Conservation (phyloP, 371 early-diverging fungal species). For the Actinomucor elegans region DNA sequence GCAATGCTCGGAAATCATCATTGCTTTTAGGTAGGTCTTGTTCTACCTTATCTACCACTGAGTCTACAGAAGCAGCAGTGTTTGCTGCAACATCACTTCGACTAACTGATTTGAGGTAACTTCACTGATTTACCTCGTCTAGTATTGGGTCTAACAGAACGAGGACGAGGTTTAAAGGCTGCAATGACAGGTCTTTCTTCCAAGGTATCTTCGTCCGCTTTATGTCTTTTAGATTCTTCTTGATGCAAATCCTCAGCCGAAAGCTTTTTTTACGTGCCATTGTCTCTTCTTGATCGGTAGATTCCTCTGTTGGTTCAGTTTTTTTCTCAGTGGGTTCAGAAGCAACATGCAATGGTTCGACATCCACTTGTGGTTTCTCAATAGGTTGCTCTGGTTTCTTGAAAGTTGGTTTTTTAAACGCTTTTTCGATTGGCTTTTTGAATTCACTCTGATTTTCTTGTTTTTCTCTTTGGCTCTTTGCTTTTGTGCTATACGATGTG, state of each 20-base stretch:
- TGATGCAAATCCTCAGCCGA: background rate
- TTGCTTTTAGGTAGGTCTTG: conserved; percentile 22
- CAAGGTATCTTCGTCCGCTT: background rate
- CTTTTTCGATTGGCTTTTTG: background rate
- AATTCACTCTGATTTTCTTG: background rate
- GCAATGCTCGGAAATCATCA: conserved; percentile 43
- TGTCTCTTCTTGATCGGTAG: background rate
- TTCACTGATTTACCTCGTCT: conserved; percentile 6
- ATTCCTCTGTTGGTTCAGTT: background rate
- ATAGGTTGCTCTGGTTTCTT: background rate
- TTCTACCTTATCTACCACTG: background rate
- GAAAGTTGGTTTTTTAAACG: too few relatives aligned
- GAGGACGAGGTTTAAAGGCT: conserved; percentile 1
- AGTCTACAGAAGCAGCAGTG: background rate
- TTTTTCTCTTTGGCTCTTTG: conserved; percentile 14
- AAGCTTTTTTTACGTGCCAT: conserved; percentile 10
- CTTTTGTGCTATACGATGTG: conserved; percentile 26
- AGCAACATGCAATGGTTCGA: background rate
- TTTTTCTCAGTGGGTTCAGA: background rate
- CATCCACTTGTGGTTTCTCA: background rate
- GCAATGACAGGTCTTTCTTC: background rate
- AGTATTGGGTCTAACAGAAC: background rate
- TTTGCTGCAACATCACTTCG: conserved; percentile 1
- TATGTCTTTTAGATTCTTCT: conserved; percentile 9
- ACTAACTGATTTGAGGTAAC: background rate